Base-by-base conservation (phyloP, 345 rosid species). In the Barbarea vulgaris region DNA sequence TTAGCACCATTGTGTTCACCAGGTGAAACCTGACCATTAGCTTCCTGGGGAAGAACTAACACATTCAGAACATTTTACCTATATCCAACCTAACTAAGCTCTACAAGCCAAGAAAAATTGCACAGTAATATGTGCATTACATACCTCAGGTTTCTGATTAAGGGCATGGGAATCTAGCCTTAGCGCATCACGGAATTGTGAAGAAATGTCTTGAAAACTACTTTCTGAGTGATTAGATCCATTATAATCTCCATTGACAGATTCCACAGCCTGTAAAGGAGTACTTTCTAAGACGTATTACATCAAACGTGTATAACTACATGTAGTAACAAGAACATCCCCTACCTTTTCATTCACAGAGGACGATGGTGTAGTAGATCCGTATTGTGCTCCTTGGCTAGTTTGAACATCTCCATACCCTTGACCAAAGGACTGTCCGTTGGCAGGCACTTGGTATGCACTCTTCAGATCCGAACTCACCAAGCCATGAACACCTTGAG, bases 141-240 rank as follows among this genome's bases (percentile, higher is more conserved):
- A 75, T 80, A 94, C 98, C 95, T 86, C 80, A 36, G 80, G 67
- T 83, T 86, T 85, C 76, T 60, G 78, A 62, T 77, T 89, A 59
- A 77, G 81, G 37, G 85, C 87, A 67, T 53, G 75, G 65, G 79
- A 21, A 69, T 81, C 79, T 80, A 92, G 70, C 77, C 77, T 83
- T 56, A 92, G 70, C 6, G 83, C 82, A 61, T 85, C 88, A 44
- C 48, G 84, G 80, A 92, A 90, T 34, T 89, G 93, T 56, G 88
- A 87, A 81, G 99, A 84, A 76, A 88, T 81, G 70, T 85, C 91
- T 68, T 83, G 84, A 64, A 85, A 69, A 80, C 64, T 86, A 66
- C 83, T 86, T 71, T 87, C 91, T 28, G 86, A 51, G n/a, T 81
- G 81, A 51, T 85, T 61, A 19, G 77, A 64, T 39, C 72, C 83